Evolutionary conservation across 2,329 filamentous ascomycete species (phyloP).

Genomic region (Trichophyton benhamiae): DNA sequence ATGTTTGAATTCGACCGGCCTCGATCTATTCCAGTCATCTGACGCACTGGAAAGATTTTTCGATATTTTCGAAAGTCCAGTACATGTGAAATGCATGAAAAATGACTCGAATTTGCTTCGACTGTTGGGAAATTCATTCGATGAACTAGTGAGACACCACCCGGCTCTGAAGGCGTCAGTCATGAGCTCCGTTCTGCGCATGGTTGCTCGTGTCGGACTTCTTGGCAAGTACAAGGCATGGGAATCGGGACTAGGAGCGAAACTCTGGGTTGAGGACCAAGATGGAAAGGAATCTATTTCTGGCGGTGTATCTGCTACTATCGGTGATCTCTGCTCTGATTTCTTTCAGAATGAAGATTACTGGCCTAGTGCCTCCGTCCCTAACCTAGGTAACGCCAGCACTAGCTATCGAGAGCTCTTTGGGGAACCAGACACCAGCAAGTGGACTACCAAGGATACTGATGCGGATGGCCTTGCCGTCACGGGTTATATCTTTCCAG

Average conservation of each 20-base stretch:
- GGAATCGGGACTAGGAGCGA: constrained; percentile 61
- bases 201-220: constrained; percentile 70
- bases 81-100: constrained; percentile 75
- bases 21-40: constrained; percentile 76
- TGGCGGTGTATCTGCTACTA: constrained; percentile 36
- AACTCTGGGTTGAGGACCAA: constrained; percentile 54
- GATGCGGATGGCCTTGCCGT: constrained; percentile 42
- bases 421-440: constrained; percentile 16
- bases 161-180: constrained; percentile 70
- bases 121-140: constrained; percentile 70
- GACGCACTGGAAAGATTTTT: constrained; percentile 76
- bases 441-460: constrained; percentile 37
- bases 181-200: constrained; percentile 71
- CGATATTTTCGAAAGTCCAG: constrained; percentile 89
- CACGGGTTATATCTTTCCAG: constrained; percentile 59
- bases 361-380: constrained; percentile 18
- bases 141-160: constrained; percentile 90
- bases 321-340: constrained; percentile 25
- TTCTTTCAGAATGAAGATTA: constrained; percentile 18
- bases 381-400: constrained; percentile 17
- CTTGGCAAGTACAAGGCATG: constrained; percentile 60
- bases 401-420: constrained; percentile 11
- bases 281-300: constrained; percentile 49
- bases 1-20: constrained; percentile 74
- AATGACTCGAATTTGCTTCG: constrained; percentile 59